A percentile compares a stretch with the other conserved stretches of the same genome.
These are phyloP conservation scores for Turritis glabra DNA, from an alignment of 345 rosid species.

Conservation along the genomic window DNA sequence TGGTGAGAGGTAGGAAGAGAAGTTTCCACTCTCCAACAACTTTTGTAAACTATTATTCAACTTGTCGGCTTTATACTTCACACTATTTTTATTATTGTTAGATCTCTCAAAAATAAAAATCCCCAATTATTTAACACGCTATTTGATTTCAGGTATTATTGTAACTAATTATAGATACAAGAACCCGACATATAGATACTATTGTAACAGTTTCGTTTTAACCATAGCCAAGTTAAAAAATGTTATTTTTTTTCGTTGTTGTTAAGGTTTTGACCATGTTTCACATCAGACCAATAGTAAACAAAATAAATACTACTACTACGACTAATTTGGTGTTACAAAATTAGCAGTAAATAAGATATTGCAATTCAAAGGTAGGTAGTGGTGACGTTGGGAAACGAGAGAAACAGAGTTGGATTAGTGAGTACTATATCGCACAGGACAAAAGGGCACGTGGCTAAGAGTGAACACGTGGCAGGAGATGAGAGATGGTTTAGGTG, in stretches of 20 bases:
- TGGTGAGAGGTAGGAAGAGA: conserved; percentile 8
- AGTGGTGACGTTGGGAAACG: conserved; percentile 20
- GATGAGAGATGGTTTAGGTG: conserved; percentile 13
- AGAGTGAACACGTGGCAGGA: conserved; percentile 14
- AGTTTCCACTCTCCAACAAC: conserved; percentile 21
- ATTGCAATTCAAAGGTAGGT: not conserved
- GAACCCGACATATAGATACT: not conserved
- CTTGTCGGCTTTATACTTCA: conserved; percentile 27
- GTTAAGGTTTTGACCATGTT: not conserved
- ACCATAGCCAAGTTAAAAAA: no score
- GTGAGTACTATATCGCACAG: not conserved
- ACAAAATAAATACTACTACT: no score
- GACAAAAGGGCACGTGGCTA: conserved; percentile 14
- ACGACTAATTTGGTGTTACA: no score
- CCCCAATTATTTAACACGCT: not conserved
- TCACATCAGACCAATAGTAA: not conserved
- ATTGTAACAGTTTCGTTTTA: not conserved
- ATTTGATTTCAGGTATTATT: not conserved
- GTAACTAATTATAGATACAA: not conserved
- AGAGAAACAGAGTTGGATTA: conserved; percentile 16
- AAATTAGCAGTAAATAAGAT: not conserved
- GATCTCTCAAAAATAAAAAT: no score
- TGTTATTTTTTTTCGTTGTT: no score
- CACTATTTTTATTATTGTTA: conserved; percentile 3
- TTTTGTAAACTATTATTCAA: conserved; percentile 23